These are phyloP conservation scores for Nicotiana sylvestris DNA, from an alignment of 257 asterid genomes.

Conservation along the genomic window DNA sequence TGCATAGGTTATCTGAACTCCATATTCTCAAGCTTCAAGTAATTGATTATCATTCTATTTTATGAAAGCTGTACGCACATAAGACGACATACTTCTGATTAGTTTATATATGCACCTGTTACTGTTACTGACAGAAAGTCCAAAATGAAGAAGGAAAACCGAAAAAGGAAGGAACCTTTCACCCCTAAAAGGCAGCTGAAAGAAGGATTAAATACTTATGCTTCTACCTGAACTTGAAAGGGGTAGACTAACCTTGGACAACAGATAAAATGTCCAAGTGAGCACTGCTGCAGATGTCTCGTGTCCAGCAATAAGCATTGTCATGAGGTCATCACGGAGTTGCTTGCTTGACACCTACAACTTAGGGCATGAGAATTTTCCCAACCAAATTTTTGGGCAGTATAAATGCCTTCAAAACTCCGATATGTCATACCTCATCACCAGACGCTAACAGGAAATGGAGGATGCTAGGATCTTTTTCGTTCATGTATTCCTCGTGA, in stretches of 20 bases:
- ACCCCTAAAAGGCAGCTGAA: background rate
- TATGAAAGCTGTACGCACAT: background rate
- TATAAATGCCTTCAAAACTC: conserved; percentile 17
- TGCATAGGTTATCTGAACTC: conserved; percentile 1
- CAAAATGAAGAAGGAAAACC: background rate
- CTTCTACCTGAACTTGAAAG: background rate
- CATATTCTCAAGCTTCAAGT: background rate
- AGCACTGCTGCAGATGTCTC: conserved; percentile 98
- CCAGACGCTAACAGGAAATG: conserved; percentile 95
- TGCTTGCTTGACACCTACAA: conserved; percentile 94
- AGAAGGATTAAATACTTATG: background rate
- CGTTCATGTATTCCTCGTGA: conserved; percentile 97
- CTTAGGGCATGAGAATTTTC: conserved; percentile 29
- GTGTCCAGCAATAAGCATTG: conserved; percentile 97
- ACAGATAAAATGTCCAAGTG: conserved; percentile 98
- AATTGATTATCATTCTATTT: conserved; percentile 2
- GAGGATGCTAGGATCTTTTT: conserved; percentile 96
- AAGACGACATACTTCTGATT: background rate
- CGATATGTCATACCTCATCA: conserved; percentile 62
- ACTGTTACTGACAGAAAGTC: background rate
- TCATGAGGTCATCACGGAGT: conserved; percentile 98
- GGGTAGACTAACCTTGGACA: conserved; percentile 51
- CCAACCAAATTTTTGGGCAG: conserved; percentile 15
- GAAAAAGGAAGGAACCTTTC: background rate
- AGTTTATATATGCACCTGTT: background rate